Percentiles rank a stretch among this genome's conserved stretches.
Evolutionary conservation across 148 eudicot species (phyloP).

Genomic region (Bassia scoparia): DNA sequence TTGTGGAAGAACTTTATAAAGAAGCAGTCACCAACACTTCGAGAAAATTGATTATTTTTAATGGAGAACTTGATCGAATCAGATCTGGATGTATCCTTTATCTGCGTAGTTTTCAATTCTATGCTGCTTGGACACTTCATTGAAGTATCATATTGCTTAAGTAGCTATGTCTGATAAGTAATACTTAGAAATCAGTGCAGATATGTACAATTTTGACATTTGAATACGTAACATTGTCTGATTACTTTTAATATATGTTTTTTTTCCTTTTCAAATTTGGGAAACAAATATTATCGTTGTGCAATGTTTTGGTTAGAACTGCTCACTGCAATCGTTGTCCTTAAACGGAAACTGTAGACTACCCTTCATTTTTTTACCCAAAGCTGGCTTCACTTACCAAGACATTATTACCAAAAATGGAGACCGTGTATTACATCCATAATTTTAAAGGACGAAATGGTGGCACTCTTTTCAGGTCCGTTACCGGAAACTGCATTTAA

Average conservation of each 20-base stretch:
- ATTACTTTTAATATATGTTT: too few species aligned
- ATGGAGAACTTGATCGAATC: slow-evolving; percentile 95
- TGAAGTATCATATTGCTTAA: not conserved
- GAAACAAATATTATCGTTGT: not conserved
- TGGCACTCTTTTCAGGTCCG: slow-evolving; percentile 93
- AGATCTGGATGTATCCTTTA: slow-evolving; percentile 98
- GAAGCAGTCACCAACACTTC: slow-evolving; percentile 69
- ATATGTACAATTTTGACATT: too few species aligned
- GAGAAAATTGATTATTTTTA: slow-evolving; percentile 74
- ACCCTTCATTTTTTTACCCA: slow-evolving; percentile 92
- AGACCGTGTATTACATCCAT: slow-evolving; percentile 93
- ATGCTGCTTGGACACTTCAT: too few species aligned
- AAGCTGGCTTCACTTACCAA: slow-evolving; percentile 75
- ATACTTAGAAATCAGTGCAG: not conserved
- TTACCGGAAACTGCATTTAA: not conserved
- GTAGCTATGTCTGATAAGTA: not conserved
- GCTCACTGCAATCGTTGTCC: slow-evolving; percentile 28
- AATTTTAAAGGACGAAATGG: slow-evolving; percentile 88
- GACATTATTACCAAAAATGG: slow-evolving; percentile 85
- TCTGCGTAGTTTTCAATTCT: not conserved
- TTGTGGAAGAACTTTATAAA: slow-evolving; percentile 93
- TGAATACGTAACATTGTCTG: too few species aligned
- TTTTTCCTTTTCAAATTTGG: not conserved
- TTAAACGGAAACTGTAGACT: slow-evolving; percentile 49
- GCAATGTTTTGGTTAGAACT: not conserved